Evolutionary conservation across 1,284 basidiomycete species (phyloP).

Genomic region (Trametes pubescens): DNA sequence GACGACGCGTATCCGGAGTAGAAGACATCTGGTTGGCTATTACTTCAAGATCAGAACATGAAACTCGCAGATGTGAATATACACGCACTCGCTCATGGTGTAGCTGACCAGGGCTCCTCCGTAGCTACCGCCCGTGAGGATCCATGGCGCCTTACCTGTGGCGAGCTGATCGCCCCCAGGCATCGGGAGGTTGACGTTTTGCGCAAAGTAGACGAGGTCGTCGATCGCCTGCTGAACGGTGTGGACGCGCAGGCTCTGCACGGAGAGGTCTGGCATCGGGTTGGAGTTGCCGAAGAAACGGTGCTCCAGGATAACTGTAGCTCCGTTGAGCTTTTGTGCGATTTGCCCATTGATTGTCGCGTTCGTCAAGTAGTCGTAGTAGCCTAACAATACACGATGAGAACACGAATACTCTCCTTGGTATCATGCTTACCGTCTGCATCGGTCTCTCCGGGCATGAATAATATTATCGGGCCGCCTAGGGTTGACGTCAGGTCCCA

Average conservation of each 20-base stretch:
- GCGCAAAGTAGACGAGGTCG: slow-evolving; percentile 74
- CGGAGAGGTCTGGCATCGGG: slow-evolving; percentile 66
- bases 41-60: background rate
- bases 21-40: slow-evolving; percentile 69
- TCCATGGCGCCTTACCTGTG: slow-evolving; percentile 70
- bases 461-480: slow-evolving; percentile 75
- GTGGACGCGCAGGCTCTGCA: slow-evolving; percentile 63
- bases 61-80: too few species aligned
- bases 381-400: slow-evolving; percentile 47
- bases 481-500: slow-evolving; percentile 2
- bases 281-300: slow-evolving; percentile 62
- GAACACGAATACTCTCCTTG: background rate
- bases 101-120: slow-evolving; percentile 73
- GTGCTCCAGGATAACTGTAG: slow-evolving; percentile 67
- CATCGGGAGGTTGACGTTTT: slow-evolving; percentile 72
- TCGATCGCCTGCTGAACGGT: slow-evolving; percentile 78
- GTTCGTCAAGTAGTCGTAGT: slow-evolving; percentile 67
- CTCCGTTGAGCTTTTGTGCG: slow-evolving; percentile 71
- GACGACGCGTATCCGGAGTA: slow-evolving; percentile 76
- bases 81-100: slow-evolving; percentile 74
- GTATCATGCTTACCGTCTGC: slow-evolving; percentile 49
- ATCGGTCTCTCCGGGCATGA: slow-evolving; percentile 56
- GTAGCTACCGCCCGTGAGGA: slow-evolving; percentile 77
- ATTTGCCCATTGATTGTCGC: slow-evolving; percentile 69
- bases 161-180: slow-evolving; percentile 65